A percentile compares a stretch with the other conserved stretches of the same genome.
These are phyloP conservation scores for Kurtzmaniella fragi DNA, from an alignment of 805 yeast species.

Conservation along the genomic window DNA sequence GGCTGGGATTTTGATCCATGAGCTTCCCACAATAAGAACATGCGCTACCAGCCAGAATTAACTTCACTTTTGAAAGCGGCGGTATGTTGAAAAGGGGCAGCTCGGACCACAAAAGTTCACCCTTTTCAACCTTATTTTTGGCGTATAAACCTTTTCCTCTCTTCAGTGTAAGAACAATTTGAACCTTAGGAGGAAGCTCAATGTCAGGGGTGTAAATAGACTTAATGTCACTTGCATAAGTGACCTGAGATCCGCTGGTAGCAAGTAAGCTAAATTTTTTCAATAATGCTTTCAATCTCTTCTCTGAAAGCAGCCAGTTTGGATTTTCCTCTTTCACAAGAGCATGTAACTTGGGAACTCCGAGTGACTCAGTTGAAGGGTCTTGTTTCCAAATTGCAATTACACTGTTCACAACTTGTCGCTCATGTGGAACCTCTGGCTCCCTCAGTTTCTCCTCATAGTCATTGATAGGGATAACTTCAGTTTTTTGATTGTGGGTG, in stretches of 20 bases:
- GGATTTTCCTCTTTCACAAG: conserved; percentile 48
- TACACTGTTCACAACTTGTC: conserved; percentile 58
- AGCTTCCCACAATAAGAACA: conserved; percentile 70
- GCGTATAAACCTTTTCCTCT: conserved; percentile 64
- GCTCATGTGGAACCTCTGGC: conserved; percentile 47
- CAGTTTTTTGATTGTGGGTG: conserved; percentile 15
- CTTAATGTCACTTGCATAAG: conserved; percentile 50
- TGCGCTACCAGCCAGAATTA: conserved; percentile 58
- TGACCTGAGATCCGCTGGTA: conserved; percentile 29
- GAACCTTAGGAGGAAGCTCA: conserved; percentile 38
- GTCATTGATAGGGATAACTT: conserved; percentile 35
- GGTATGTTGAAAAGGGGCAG: conserved; percentile 56
- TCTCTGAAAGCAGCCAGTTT: conserved; percentile 60
- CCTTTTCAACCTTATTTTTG: conserved; percentile 39
- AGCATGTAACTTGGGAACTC: conserved; percentile 48
- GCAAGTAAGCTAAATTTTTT: conserved; percentile 50
- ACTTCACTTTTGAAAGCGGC: conserved; percentile 57
- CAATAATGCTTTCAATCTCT: conserved; percentile 49
- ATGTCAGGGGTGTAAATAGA: conserved; percentile 45
- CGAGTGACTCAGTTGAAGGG: conserved; percentile 54
- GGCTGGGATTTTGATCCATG: conserved; percentile 25
- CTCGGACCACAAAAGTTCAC: conserved; percentile 60
- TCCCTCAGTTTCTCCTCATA: conserved; percentile 14
- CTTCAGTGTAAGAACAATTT: conserved; percentile 43
- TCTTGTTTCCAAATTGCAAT: conserved; percentile 64